Base-by-base conservation (phyloP, 2,329 filamentous ascomycete genomes). In the Cercospora citrullina region DNA sequence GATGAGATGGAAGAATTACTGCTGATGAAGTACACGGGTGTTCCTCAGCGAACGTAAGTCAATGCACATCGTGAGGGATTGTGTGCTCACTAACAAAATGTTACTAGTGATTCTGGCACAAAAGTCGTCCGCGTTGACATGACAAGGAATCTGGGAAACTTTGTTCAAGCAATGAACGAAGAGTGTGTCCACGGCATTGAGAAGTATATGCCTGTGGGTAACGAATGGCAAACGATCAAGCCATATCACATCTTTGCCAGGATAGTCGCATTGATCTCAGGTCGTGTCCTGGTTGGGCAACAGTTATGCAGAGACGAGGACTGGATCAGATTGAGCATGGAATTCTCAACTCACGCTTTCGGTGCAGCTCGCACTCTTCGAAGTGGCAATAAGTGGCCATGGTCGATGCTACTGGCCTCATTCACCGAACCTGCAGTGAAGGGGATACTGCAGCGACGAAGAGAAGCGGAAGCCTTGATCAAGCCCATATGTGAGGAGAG, bases 1-100 rank as follows among this genome's bases (percentile, higher is more conserved):
- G 63, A 65, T 31, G 67, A 69, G 30, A 69, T 69, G 67, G 67
- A 69, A 16, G 67, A 69, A 31, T 31, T 69, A 21, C 53, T 69
- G 2, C 28, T 69, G 39, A 69, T 69, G 67, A 65, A 45, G 31
- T 66, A 69, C 10, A 69, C 67, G 8, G 67, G 67, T n/a, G 67
- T 69, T 2, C 67, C 67, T 4, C 63, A 66, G 45, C 63, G 67
- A 39, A 69, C 67, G 33, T 36, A 16, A 36, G 33, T 33, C 30
- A 26, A 31, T 31, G 30, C 30, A 31, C 30, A 31, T 31, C 30
- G 7, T 31, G 30, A 31, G 30, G 30, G 8, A 31, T 31, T 31
- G 30, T 8, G 9, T 31, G 30, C 30, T 33, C 10, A 14, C 31
- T 53, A 18, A 31, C 33, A 5, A 33, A 23, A n/a, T 31, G 12